Percentiles rank a stretch among this genome's conserved stretches.
Conservation (phyloP, 148 eudicot species). For the Rhododendron simsii region DNA sequence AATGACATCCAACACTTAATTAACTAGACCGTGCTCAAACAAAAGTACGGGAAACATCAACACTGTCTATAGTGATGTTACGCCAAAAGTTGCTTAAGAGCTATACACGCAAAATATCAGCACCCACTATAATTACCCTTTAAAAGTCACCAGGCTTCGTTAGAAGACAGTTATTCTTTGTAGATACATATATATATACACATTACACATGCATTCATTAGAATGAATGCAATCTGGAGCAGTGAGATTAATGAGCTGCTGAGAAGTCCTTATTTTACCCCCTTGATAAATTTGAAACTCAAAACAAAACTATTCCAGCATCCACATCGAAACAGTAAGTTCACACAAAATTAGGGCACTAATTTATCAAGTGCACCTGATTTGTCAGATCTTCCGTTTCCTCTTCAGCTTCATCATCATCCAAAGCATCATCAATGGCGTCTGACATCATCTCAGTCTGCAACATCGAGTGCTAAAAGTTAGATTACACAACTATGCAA, state of each 20-base stretch:
- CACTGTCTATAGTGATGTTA: neutral
- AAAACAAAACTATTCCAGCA: slow-evolving; percentile 1
- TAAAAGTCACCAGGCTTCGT: neutral
- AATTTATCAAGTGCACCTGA: slow-evolving; percentile 46
- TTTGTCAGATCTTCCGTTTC: slow-evolving; percentile 90
- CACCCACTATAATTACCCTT: neutral
- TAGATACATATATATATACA: neutral
- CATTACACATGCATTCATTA: neutral
- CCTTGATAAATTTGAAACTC: neutral
- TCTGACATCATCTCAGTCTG: slow-evolving; percentile 99
- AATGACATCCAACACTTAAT: neutral
- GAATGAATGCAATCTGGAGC: neutral
- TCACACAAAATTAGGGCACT: neutral
- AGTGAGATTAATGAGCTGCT: neutral
- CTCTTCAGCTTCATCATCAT: slow-evolving; percentile 96
- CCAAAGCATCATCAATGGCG: slow-evolving; percentile 85
- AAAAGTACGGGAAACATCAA: neutral
- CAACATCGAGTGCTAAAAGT: slow-evolving; percentile 6
- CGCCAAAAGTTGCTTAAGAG: neutral
- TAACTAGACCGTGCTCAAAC: neutral
- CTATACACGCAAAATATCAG: neutral
- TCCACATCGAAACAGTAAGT: neutral
- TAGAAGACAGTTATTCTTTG: neutral
- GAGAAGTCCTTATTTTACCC: neutral
- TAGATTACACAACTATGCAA: slow-evolving; percentile 5